These are phyloP conservation scores for Mrakia blollopis DNA, from an alignment of 768 basidiomycete species.

Conservation along the genomic window DNA sequence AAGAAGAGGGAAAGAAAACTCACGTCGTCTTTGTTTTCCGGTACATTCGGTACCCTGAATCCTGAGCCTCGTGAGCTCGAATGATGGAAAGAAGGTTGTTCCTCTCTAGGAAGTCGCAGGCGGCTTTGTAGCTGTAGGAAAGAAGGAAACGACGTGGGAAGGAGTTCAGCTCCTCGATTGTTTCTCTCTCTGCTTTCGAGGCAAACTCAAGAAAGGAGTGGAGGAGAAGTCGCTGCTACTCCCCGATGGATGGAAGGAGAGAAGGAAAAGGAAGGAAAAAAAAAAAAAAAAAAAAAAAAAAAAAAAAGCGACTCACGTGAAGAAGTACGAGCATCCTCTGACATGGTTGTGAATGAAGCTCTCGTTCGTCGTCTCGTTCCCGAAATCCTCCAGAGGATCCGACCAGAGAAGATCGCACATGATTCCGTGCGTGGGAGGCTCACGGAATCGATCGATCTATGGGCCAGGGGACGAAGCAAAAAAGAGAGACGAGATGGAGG, in stretches of 20 bases:
- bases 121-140: constrained; percentile 75
- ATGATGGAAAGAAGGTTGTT: constrained; percentile 97
- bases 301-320: constrained; percentile 67
- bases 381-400: constrained; percentile 96
- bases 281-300: not conserved
- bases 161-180: too few relatives aligned
- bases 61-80: constrained; percentile 96
- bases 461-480: not conserved
- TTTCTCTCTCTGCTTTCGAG: too few relatives aligned
- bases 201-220: too few relatives aligned
- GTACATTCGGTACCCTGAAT: constrained; percentile 85
- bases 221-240: too few relatives aligned
- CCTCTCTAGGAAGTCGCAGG: constrained; percentile 92
- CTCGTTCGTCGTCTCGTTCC: constrained; percentile 81
- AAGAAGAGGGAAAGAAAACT: constrained; percentile 5
- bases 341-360: constrained; percentile 94
- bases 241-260: too few relatives aligned
- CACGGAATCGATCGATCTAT: constrained; percentile 98
- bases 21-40: constrained; percentile 92
- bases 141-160: not conserved
- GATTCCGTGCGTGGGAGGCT: constrained; percentile 92
- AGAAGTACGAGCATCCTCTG: constrained; percentile 95
- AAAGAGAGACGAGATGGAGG: too few relatives aligned
- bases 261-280: not conserved
- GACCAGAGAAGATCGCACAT: constrained; percentile 99